Conservation (phyloP, 2,329 filamentous ascomycete genomes). For the Nemania sp. region DNA sequence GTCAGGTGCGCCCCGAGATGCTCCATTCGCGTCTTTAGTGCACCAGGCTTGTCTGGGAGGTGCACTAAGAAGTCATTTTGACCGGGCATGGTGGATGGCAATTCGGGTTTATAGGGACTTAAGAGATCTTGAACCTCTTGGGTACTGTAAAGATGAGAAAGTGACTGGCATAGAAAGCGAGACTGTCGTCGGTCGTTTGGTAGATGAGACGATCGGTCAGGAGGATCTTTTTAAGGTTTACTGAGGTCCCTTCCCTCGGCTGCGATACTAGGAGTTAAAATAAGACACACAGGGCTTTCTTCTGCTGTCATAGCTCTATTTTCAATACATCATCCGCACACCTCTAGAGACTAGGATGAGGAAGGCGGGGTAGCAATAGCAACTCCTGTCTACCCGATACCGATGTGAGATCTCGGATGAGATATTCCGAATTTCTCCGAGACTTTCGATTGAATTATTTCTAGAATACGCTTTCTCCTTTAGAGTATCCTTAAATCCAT, state of each 20-base stretch:
- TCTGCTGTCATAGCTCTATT: not conserved
- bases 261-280: not conserved
- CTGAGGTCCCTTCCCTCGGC: not conserved
- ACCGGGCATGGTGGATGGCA: slow-evolving; percentile 6
- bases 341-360: not conserved
- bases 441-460: not conserved
- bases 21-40: slow-evolving; percentile 31
- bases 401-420: not conserved
- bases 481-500: not conserved
- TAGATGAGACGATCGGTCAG: too few species aligned
- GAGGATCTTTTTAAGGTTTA: not conserved
- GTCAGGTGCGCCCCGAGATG: slow-evolving; percentile 40
- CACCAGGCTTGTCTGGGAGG: slow-evolving; percentile 38
- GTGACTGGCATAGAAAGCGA: not conserved
- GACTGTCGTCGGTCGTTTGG: not conserved
- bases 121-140: not conserved
- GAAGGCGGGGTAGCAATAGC: not conserved
- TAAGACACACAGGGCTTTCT: not conserved
- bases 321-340: not conserved
- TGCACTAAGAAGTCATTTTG: slow-evolving; percentile 42
- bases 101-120: not conserved
- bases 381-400: not conserved
- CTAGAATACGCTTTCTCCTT: not conserved
- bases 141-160: not conserved
- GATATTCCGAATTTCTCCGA: slow-evolving; percentile 30